Percentiles rank a stretch among this genome's conserved stretches.
Conservation (phyloP, 225 moss, liverwort and hornwort genomes). For the Ulota crispa region DNA sequence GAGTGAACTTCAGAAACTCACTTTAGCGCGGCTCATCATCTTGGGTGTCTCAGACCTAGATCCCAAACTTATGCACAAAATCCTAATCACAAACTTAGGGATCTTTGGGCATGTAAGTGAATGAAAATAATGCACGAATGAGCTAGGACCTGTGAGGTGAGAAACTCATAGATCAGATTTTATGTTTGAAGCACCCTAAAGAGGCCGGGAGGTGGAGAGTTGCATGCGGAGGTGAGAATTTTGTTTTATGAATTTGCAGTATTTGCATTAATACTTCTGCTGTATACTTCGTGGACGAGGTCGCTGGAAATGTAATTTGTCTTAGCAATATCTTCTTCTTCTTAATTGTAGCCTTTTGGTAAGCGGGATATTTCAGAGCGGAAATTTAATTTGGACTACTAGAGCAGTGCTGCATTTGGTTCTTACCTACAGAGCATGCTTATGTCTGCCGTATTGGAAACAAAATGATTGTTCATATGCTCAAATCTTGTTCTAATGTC, state of each 20-base stretch:
- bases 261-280: slow-evolving; percentile 64
- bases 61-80: no score
- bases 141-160: no score
- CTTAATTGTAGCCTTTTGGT: neutral
- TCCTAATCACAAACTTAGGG: no score
- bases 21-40: no score
- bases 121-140: no score
- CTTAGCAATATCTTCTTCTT: neutral
- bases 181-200: no score
- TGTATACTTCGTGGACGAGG: slow-evolving; percentile 78
- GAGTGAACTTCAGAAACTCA: no score
- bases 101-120: no score
- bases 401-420: neutral
- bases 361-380: neutral
- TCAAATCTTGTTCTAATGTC: neutral
- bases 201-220: slow-evolving; percentile 73
- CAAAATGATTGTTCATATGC: neutral
- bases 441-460: neutral
- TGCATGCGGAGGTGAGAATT: slow-evolving; percentile 69
- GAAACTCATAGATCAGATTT: no score
- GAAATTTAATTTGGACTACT: neutral
- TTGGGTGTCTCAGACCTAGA: no score
- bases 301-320: slow-evolving; percentile 55
- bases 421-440: neutral
- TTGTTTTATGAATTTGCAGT: slow-evolving; percentile 54